Conservation (phyloP, 768 basidiomycete species). For the Tremella mesenterica region DNA sequence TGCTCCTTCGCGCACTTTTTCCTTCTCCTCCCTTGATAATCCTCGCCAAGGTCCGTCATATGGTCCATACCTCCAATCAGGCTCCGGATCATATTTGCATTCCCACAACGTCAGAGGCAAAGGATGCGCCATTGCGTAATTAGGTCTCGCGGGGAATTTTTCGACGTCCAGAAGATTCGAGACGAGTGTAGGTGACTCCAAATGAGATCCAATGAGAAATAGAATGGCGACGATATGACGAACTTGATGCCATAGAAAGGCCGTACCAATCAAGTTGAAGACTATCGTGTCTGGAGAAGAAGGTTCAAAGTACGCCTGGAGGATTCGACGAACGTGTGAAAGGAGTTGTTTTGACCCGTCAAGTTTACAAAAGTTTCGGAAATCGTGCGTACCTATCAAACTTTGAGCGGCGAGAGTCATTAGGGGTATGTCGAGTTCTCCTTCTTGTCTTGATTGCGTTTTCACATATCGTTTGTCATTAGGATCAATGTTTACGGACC, state of each 20-base stretch:
- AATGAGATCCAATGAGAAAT: slow-evolving; percentile 72
- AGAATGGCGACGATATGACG: slow-evolving; percentile 87
- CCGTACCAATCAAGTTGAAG: slow-evolving; percentile 74
- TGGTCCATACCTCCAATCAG: slow-evolving; percentile 61
- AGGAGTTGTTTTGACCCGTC: slow-evolving; percentile 86
- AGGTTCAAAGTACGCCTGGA: slow-evolving; percentile 49
- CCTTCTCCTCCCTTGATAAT: slow-evolving; percentile 12
- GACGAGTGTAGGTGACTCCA: slow-evolving; percentile 66
- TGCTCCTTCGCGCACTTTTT: slow-evolving; percentile 7
- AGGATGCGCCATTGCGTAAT: slow-evolving; percentile 87
- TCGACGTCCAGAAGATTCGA: slow-evolving; percentile 63
- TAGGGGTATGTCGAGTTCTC: slow-evolving; percentile 59
- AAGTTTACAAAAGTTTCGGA: slow-evolving; percentile 88
- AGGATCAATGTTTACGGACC: too few species aligned
- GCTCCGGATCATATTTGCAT: slow-evolving; percentile 61
- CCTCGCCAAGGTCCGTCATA: slow-evolving; percentile 42
- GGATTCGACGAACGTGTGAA: slow-evolving; percentile 61
- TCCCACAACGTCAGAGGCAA: slow-evolving; percentile 88
- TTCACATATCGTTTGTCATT: too few species aligned
- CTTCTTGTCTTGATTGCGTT: too few species aligned
- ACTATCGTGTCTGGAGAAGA: slow-evolving; percentile 51
- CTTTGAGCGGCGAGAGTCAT: slow-evolving; percentile 68
- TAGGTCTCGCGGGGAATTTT: slow-evolving; percentile 54
- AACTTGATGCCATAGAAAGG: slow-evolving; percentile 93
- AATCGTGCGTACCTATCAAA: slow-evolving; percentile 84